Conservation (phyloP, 768 basidiomycete species). For the Podaxis sp. region DNA sequence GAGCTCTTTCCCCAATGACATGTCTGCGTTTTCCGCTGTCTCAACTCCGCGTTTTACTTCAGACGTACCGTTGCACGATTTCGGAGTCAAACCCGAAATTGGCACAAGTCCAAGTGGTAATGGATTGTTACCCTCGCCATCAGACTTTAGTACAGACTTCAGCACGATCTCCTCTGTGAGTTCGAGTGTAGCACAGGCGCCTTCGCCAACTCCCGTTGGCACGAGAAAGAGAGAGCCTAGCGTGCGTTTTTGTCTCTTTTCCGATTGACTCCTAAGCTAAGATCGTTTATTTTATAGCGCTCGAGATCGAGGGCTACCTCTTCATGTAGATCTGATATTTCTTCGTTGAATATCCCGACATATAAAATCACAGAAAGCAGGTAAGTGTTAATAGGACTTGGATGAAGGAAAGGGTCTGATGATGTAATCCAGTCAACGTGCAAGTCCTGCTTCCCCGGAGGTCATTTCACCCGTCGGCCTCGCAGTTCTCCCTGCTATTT, state of each 20-base stretch:
- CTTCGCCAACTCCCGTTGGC: slow-evolving; percentile 1
- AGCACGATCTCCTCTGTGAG: slow-evolving; percentile 14
- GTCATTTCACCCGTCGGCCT: slow-evolving; percentile 36
- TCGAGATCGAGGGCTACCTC: slow-evolving; percentile 8
- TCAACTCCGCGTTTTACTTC: slow-evolving; percentile 9
- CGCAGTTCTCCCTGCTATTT: slow-evolving; percentile 30
- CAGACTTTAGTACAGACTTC: slow-evolving; percentile 13
- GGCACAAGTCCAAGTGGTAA: not conserved
- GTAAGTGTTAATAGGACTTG: slow-evolving; percentile 9
- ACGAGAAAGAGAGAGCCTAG: not conserved
- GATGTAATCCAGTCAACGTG: slow-evolving; percentile 19
- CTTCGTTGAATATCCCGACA: slow-evolving; percentile 10
- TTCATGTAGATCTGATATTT: slow-evolving; percentile 13
- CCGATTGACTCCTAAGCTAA: not conserved
- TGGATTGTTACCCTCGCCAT: slow-evolving; percentile 11
- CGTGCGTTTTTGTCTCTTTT: not conserved
- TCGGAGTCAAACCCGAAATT: slow-evolving; percentile 3
- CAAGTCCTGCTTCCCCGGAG: slow-evolving; percentile 29
- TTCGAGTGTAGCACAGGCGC: not conserved
- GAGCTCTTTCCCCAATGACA: not conserved
- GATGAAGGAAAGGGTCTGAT: not conserved
- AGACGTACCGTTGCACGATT: slow-evolving; percentile 6
- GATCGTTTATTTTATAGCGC: not conserved
- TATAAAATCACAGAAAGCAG: slow-evolving; percentile 28
- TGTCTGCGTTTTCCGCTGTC: slow-evolving; percentile 4